Evolutionary conservation across 83 land plant genomes (phyloP).

Genomic region (Picea abies): DNA sequence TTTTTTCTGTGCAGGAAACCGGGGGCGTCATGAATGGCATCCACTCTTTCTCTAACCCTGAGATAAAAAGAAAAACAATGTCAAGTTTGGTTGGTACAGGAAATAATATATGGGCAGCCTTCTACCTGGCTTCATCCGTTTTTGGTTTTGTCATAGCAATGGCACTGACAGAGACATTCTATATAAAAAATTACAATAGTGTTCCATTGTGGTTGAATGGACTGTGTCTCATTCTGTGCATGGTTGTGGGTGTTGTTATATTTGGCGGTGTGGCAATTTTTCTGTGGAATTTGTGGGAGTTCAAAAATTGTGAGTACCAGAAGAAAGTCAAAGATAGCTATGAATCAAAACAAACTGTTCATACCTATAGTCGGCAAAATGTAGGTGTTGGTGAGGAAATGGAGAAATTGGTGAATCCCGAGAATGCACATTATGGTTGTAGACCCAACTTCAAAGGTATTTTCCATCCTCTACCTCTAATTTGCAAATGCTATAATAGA

Average conservation of each 20-base stretch:
- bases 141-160: constrained; percentile 56
- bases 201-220: constrained; percentile 67
- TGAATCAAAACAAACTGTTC: constrained; percentile 9
- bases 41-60: constrained; percentile 23
- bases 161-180: constrained; percentile 41
- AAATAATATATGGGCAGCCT: constrained; percentile 62
- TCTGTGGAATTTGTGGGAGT: constrained; percentile 65
- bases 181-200: constrained; percentile 35
- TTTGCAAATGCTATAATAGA: neutral
- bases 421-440: constrained; percentile 50
- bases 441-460: constrained; percentile 82
- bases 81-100: constrained; percentile 88
- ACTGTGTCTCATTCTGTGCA: constrained; percentile 46
- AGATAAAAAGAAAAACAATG: constrained; percentile 37
- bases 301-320: constrained; percentile 5
- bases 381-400: constrained; percentile 24
- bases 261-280: constrained; percentile 72
- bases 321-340: constrained; percentile 5
- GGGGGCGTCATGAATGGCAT: constrained; percentile 19
- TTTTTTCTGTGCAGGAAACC: constrained; percentile 39
- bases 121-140: constrained; percentile 45
- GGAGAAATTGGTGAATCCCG: constrained; percentile 32
- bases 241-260: constrained; percentile 51
- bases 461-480: neutral
- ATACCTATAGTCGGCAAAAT: constrained; percentile 1